Percentiles rank a stretch among this genome's conserved stretches.
Conservation (phyloP, 2,329 filamentous ascomycete genomes). For the Ceratocystis cacaofunesta region DNA sequence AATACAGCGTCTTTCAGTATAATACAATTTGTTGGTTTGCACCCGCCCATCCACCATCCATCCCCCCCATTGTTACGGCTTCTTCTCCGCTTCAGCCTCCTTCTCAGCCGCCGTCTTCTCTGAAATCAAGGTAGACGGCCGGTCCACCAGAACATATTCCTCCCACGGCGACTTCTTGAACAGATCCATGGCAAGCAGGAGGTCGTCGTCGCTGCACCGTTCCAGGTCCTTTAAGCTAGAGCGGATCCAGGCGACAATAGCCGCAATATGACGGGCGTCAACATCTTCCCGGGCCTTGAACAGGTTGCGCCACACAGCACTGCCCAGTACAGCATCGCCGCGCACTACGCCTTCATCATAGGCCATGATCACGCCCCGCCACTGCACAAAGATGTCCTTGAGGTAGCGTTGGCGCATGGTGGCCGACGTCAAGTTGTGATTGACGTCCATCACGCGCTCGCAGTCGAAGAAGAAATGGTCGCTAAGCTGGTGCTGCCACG, state of each 20-base stretch:
- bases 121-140: conserved; percentile 8
- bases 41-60: neutral
- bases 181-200: conserved; percentile 26
- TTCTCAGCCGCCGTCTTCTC: conserved; percentile 12
- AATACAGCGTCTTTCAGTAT: conserved; percentile 1
- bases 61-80: neutral
- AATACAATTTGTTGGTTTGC: conserved; percentile 2
- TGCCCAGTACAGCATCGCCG: conserved; percentile 61
- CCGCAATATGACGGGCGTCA: conserved; percentile 36
- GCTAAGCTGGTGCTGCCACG: conserved; percentile 78
- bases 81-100: neutral
- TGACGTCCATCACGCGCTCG: conserved; percentile 67
- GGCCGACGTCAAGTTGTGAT: conserved; percentile 53
- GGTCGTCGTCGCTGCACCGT: conserved; percentile 32
- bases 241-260: conserved; percentile 43
- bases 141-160: conserved; percentile 15
- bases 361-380: conserved; percentile 71
- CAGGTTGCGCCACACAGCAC: conserved; percentile 85
- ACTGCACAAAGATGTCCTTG: conserved; percentile 87
- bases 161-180: conserved; percentile 28
- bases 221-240: conserved; percentile 34
- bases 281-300: conserved; percentile 53
- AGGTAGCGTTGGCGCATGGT: conserved; percentile 49
- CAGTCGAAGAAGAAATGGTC: conserved; percentile 92
- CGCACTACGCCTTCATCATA: conserved; percentile 70